Evolutionary conservation across 768 basidiomycete genomes (phyloP), one percentile per base, ranked within the genome.

Genomic region (Russula emetica): DNA sequence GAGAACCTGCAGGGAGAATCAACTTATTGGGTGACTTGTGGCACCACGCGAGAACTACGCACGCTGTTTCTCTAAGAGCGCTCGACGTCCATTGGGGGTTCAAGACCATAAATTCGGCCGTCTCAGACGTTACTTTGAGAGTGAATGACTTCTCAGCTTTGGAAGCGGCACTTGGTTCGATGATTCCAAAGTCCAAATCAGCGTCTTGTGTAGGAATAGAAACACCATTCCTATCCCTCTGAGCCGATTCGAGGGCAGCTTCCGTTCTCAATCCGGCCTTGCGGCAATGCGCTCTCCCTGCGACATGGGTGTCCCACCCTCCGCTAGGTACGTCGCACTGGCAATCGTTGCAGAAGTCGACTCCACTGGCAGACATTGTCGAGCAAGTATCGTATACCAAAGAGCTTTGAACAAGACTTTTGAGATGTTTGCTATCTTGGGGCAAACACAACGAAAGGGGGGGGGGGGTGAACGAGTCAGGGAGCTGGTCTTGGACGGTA

Each of bases 281-380:
- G 45, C 55, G 61, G 28, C 61, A 57, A 42, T 62, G 61, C 7
- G 26, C 7, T 38, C 42, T 62, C n/a, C 61, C 61, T 18, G 8
- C 30, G 6, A 40, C 14, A 34, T 62, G 61, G 11, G 28, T 4
- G 11, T 55, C 36, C 61, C 61, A 62, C 10, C 55, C 55, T n/a
- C 36, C 30, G 42, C 0, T 7, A 13, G 60, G 44, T n/a, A 61
- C 13, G 8, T 42, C 11, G 53, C 60, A 28, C 32, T 47, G 53
- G 32, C 60, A 61, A 36, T 22, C 34, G 24, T 55, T 34, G 34
- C 60, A 61, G 20, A 28, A 61, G 4, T 28, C 3, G 10, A n/a
- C n/a, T n/a, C n/a, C n/a, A n/a, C 0, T 2, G 11, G 5, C 42
- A 28, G 52, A 44, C 53, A 45, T 61, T 32, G 32, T 14, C 5